Base-by-base conservation (phyloP, 139 green algal genomes). In the Coelastrella sp. region DNA sequence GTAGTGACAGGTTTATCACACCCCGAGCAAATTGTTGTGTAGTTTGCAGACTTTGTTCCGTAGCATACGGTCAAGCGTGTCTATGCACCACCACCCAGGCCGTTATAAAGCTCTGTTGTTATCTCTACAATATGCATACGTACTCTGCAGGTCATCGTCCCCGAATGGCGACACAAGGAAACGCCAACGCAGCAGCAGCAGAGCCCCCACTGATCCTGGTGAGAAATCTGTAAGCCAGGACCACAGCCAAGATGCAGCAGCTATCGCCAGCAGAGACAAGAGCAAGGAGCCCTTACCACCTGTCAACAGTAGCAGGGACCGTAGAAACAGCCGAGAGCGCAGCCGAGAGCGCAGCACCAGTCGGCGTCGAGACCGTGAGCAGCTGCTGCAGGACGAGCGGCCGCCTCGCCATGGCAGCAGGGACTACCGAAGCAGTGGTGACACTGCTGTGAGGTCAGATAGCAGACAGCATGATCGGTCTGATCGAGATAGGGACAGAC, bases 321-420 rank as follows among this genome's bases (percentile, higher is more conserved):
- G 45, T 23, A 53, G 21, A 3, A 83, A 17, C 45, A 57, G 45
- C 21, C 15, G 40, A 23, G 35, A 43, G 2, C 32, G 64, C 32
- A 68, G 38, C 67, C 40, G 50, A 32, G 79, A 79, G 21, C 64
- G 63, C 21, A 71, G 68, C 68, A 73, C 67, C 40, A 76, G 60
- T 35, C 45, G 21, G 30, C 38, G 25, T 30, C n/a, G n/a, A n/a
- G 45, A 79, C 6, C 45, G 62, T 38, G 40, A 64, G 78, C 34
- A 32, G 60, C 21, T 45, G 59, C 53, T 5, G 53, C 7, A 64
- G 53, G 53, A 4, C 5, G 53, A 35, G 11, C 23, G 35, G 4
- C 37, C n/a, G 5, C n/a, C 30, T 19, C 60, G 48, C 0, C 50
- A 38, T 5, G 69, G 40, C 57, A 72, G 40, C 57, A 83, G 57